Evolutionary conservation across 495 filamentous ascomycete genomes (phyloP), one percentile per base, ranked within the genome.

Genomic region (Hypoxylon crocopeplum): DNA sequence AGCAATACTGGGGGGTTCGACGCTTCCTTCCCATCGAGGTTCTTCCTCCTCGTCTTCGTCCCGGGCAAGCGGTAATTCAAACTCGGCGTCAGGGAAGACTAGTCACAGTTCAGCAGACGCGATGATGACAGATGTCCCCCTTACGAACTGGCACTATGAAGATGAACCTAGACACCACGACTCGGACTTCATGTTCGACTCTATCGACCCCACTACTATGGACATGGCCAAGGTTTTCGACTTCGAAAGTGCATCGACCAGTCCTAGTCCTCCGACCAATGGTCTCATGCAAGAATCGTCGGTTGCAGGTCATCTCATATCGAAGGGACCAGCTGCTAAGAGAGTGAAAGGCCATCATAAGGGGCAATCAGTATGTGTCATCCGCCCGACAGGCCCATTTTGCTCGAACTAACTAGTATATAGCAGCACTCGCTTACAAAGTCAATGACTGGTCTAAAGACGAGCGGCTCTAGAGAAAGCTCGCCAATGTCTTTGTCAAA

Each of bases 211-310:
- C 0, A 48, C 58, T 6, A 38, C 52, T 3, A 44, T 59, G 37
- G 59, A 67, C 12, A 87, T 89, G 85, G 80, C 84, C 60, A 77
- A 82, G 29, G 79, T 83, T 17, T 88, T 89, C 62, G 85, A 89
- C 60, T 88, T 90, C 66, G 85, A 88, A 21, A 87, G 85, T 59
- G 86, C 86, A 12, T 83, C 85, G 0, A 86, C 81, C 65, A 90
- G 84, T 56, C 86, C 88, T 11, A 84, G 76, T 61, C 80, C 22
- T 71, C 84, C 61, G 33, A 57, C 49, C 7, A 67, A 38, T 21
- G 41, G 58, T 2, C 56, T 69, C 8, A 67, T 70, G 7, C 70
- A 70, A 50, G 66, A 73, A 20, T 24, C 21, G 29, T 32, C 40
- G 11, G 22, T 19, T n/a, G 20, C 22, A 22, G 49, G 22, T 17